A percentile compares a stretch with the other conserved stretches of the same genome.
phyloP scores from a whole-genome alignment of 2,329 filamentous ascomycete species.

The Colletotrichum destructivum region DNA sequence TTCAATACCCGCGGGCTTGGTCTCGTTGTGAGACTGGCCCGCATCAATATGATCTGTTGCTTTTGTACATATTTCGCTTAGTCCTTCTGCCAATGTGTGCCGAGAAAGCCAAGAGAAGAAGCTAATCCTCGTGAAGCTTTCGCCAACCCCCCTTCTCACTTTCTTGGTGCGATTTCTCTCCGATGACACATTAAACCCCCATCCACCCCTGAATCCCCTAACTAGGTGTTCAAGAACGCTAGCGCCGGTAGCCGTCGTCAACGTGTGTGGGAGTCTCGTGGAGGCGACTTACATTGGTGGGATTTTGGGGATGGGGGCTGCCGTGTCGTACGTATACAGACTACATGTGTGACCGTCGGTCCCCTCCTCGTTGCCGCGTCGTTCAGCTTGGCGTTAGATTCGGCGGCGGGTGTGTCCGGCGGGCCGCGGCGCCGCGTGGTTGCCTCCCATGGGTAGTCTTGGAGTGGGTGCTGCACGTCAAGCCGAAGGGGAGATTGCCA shows the following conservation, averaged over 20 bases:
- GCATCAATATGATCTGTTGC: conserved; percentile 12
- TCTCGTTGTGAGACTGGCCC: not conserved
- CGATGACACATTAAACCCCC: not conserved
- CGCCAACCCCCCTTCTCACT: not conserved
- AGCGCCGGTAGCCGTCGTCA: conserved; percentile 16
- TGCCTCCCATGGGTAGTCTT: too few species aligned
- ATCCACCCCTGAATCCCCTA: conserved; percentile 1
- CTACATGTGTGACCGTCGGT: too few species aligned
- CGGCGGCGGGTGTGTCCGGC: too few species aligned
- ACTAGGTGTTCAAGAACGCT: not conserved
- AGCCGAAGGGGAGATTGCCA: too few species aligned
- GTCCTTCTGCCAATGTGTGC: not conserved
- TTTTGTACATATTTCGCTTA: not conserved
- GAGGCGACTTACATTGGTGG: not conserved
- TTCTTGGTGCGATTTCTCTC: not conserved
- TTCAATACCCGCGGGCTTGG: not conserved
- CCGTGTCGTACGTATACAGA: too few species aligned
- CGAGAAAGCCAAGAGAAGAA: not conserved
- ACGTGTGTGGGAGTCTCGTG: not conserved
- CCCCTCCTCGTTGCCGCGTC: too few species aligned
- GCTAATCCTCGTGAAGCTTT: conserved; percentile 14
- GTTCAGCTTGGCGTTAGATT: too few species aligned
- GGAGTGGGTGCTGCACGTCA: too few species aligned
- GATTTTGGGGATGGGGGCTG: not conserved
- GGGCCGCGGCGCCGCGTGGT: too few species aligned